A percentile compares a stretch with the other conserved stretches of the same genome.
Conservation (phyloP, 805 yeast genomes). For the Lipomyces sp. region DNA sequence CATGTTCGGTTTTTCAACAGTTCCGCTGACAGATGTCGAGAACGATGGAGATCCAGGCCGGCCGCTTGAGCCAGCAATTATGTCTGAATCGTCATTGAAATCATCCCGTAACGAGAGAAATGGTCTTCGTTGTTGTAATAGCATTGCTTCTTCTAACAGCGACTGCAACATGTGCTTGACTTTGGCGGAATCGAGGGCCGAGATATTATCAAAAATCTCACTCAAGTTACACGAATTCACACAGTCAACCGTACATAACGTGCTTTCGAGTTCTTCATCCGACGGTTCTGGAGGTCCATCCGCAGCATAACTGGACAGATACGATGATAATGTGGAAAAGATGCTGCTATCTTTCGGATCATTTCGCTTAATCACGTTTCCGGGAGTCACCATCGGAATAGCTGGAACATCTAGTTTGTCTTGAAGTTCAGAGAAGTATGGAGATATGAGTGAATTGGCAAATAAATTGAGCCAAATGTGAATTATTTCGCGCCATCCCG, state of each 20-base stretch:
- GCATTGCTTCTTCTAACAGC: slow-evolving; percentile 28
- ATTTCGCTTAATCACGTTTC: slow-evolving; percentile 61
- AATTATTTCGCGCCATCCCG: slow-evolving; percentile 66
- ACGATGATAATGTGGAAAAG: slow-evolving; percentile 90
- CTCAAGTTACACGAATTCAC: slow-evolving; percentile 69
- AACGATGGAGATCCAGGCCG: slow-evolving; percentile 2
- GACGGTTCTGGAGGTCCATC: slow-evolving; percentile 92
- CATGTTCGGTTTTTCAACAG: slow-evolving; percentile 6
- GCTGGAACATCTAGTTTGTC: slow-evolving; percentile 56
- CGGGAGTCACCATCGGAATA: slow-evolving; percentile 68
- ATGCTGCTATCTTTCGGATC: slow-evolving; percentile 75
- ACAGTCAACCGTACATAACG: slow-evolving; percentile 82
- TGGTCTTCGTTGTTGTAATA: slow-evolving; percentile 26
- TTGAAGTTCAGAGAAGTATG: slow-evolving; percentile 58
- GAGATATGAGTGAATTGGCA: slow-evolving; percentile 69
- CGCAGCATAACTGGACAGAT: slow-evolving; percentile 74
- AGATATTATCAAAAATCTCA: slow-evolving; percentile 58
- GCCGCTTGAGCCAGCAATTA: background rate
- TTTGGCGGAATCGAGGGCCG: slow-evolving; percentile 42
- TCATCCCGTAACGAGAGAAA: slow-evolving; percentile 21
- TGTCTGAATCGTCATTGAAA: background rate
- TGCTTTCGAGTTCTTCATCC: slow-evolving; percentile 87
- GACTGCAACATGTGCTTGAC: slow-evolving; percentile 24
- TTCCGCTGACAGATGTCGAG: background rate
- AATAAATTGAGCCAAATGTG: slow-evolving; percentile 66